A percentile compares a stretch with the other conserved stretches of the same genome.
phyloP scores from a whole-genome alignment of 305 asterid genomes.

The Rubia balearica region DNA sequence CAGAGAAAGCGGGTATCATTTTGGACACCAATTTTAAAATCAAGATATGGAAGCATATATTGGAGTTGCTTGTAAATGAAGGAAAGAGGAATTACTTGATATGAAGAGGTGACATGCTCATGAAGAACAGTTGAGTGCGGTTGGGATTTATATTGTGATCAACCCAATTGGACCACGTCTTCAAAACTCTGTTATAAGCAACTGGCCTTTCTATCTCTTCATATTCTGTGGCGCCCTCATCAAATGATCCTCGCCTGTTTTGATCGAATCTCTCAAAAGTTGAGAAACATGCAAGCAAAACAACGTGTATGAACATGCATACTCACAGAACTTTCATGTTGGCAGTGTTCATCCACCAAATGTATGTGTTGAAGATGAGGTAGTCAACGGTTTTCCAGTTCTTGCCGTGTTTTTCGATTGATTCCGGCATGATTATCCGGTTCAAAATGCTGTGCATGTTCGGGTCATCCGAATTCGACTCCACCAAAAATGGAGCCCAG shows the following conservation, averaged over 20 bases:
- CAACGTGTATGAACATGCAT: background rate
- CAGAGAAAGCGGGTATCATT: no score
- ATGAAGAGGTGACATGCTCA: conserved; percentile 99
- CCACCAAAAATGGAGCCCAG: conserved; percentile 91
- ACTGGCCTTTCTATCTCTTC: conserved; percentile 71
- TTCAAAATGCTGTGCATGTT: conserved; percentile 80
- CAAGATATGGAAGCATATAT: no score
- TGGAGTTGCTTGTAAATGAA: background rate
- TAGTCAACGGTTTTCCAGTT: conserved; percentile 82
- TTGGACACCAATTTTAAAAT: no score
- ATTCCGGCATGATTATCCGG: conserved; percentile 76
- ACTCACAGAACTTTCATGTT: conserved; percentile 86
- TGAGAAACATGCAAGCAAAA: background rate
- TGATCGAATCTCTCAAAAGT: background rate
- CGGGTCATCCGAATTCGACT: conserved; percentile 92
- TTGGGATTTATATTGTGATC: conserved; percentile 57
- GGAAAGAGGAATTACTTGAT: conserved; percentile 48
- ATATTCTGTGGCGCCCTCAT: conserved; percentile 58
- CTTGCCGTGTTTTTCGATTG: conserved; percentile 75
- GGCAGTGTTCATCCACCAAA: conserved; percentile 98
- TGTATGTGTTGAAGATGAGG: conserved; percentile 81
- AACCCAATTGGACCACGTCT: conserved; percentile 90
- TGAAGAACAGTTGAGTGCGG: conserved; percentile 63
- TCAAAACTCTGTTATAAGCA: conserved; percentile 67
- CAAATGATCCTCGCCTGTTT: conserved; percentile 76